Evolutionary conservation across 495 filamentous ascomycete genomes (phyloP), one percentile per base, ranked within the genome.

Genomic region (Penicillium herquei): DNA sequence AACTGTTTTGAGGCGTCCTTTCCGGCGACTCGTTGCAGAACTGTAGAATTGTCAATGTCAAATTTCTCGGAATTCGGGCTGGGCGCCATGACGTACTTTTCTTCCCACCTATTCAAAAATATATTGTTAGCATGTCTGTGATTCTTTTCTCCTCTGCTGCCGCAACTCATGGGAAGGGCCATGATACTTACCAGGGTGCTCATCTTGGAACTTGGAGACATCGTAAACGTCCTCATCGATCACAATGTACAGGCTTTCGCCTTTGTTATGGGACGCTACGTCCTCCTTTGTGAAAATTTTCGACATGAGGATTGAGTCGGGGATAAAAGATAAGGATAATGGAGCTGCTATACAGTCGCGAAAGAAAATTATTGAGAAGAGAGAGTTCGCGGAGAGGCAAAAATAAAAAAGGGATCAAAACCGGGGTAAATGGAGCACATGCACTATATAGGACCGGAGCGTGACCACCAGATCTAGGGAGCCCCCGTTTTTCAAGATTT

Each of bases 1-100:
- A 99, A 99, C 69, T 96, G 95, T 73, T 95, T 93, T 26, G 90
- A 92, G 14, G 94, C 94, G 62, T 99, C 95, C 70, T 98, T 99
- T 62, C 94, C 94, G 43, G 86, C 94, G 13, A 98, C 92, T 54
- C 93, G 80, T 63, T 90, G 86, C 51, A 99, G 85, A 70, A 99
- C 85, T 88, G 62, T 35, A 43, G 3, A 16, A 17, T 12, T 49
- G 66, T 72, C 43, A 73, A 52, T 64, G 62, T 45, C 14, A 12
- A 53, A 13, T 7, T 30, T 52, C 34, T 46, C 46, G 41, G 44
- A 7, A 33, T 41, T 39, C 17, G 40, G 33, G 6, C 26, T 16
- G 43, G 10, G 34, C 6, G 54, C 41, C 17, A 66, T 55, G 51
- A 69, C 82, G 61, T 76, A 87, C 85, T 98, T 78, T 98, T 98